Base-by-base conservation (phyloP, 2,329 filamentous ascomycete genomes). In the Exutisphaerella laricina region DNA sequence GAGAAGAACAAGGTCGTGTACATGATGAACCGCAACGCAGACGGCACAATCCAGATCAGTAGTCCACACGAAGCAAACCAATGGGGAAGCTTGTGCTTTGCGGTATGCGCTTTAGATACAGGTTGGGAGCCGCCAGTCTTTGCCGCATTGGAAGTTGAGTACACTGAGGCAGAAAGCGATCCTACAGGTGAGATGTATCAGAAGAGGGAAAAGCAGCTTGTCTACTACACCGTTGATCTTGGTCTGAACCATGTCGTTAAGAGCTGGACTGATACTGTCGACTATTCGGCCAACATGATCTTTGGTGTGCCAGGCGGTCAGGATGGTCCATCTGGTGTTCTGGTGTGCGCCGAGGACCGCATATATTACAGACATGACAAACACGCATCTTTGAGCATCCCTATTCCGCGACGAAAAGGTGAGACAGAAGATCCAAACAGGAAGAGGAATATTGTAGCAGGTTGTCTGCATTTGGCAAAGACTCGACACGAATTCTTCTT, bases 1-100 rank as follows among this genome's bases (percentile, higher is more conserved):
- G 94, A 99, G 70, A 98, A 98, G 77, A 98, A 97, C 72, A 98
- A 98, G 72, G 84, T 99, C 43, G 92, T 98, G 55, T 99, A 98
- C 68, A 90, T 98, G 59, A 75, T 98, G 55, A 97, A 97, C 67
- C 84, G 94, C 53, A 94, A 95, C 68, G 79, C 88, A 3, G 88
- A 97, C 67, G 89, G 89, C 13, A 87, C 95, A 65, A 79, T 98
- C 58, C 94, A 89, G 29, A 98, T 98, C 38, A 98, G 92, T 4
- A 98, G 92, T 10, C 92, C 92, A 1, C 76, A 98, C 13, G 94
- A 98, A 68, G 94, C 92, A 2, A 90, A 98, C 68, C 94, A 92
- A 65, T 81, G 88, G 9, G 88, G 90, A 48, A 90, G 90, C 1
- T 69, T 98, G 37, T 89, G 97, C 17, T 87, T 95, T 56, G 85